These are phyloP conservation scores for Cyclostephanos invisitatus DNA, from an alignment of 108 stramenopile species.

Conservation along the genomic window DNA sequence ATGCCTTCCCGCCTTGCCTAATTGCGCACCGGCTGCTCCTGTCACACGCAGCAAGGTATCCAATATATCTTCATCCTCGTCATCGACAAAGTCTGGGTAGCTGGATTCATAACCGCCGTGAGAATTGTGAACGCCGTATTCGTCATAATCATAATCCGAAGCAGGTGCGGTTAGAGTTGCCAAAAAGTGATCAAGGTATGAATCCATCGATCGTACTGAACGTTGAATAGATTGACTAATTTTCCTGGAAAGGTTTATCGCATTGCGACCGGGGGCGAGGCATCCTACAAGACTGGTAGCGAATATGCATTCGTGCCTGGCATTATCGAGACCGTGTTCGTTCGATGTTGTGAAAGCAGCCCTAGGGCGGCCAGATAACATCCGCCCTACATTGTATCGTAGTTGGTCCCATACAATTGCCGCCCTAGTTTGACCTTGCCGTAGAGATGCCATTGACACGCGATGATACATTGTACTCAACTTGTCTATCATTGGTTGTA, in stretches of 20 bases:
- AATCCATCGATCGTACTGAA: constrained; percentile 34
- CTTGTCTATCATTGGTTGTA: constrained; percentile 28
- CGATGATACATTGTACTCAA: constrained; percentile 37
- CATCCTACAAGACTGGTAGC: constrained; percentile 66
- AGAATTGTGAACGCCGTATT: constrained; percentile 9
- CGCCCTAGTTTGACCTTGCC: constrained; percentile 37
- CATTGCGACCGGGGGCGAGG: constrained; percentile 50
- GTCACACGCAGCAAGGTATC: constrained; percentile 46
- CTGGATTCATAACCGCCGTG: constrained; percentile 8
- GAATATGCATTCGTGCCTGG: constrained; percentile 58
- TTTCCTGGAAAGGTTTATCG: constrained; percentile 46
- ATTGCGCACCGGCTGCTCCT: constrained; percentile 32
- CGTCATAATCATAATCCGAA: constrained; percentile 25
- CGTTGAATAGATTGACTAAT: constrained; percentile 34
- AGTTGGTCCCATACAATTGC: constrained; percentile 38
- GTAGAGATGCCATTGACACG: constrained; percentile 35
- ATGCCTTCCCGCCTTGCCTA: constrained; percentile 19
- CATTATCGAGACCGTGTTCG: constrained; percentile 7
- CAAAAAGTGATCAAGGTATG: constrained; percentile 48
- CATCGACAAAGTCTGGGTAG: constrained; percentile 14
- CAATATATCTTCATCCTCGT: constrained; percentile 47
- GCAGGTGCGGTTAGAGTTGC: constrained; percentile 27
- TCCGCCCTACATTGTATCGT: constrained; percentile 27
- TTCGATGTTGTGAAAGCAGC: neutral
- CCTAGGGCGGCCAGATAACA: constrained; percentile 27